Conservation (phyloP, 2,329 filamentous ascomycete genomes). For the Fonsecaea monophora region DNA sequence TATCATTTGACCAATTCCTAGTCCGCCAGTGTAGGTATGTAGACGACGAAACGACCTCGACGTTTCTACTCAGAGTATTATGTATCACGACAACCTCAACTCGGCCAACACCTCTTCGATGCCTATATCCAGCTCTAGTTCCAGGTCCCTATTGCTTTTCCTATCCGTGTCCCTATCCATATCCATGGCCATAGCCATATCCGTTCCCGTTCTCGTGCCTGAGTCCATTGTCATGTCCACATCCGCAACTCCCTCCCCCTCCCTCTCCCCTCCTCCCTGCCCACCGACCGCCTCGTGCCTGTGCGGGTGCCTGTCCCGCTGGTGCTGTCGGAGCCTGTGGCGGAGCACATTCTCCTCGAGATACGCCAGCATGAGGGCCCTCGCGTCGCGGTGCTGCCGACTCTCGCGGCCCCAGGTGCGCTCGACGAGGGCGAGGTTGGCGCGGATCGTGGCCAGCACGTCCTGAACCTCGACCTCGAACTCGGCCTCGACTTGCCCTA, state of each 20-base stretch:
- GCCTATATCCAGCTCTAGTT: not conserved
- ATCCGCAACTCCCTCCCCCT: not conserved
- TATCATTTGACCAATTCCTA: too few species aligned
- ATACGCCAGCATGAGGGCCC: constrained; percentile 36
- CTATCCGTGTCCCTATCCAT: not conserved
- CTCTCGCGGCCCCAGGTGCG: constrained; percentile 35
- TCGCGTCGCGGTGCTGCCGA: constrained; percentile 33
- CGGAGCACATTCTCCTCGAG: constrained; percentile 33
- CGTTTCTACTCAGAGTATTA: not conserved
- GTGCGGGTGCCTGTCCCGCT: too few species aligned
- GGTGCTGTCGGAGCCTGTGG: not conserved
- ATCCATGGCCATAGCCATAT: not conserved
- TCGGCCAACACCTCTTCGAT: constrained; percentile 26
- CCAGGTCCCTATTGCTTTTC: not conserved
- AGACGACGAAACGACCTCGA: too few species aligned
- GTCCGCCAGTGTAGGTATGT: too few species aligned
- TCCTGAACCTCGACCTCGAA: constrained; percentile 13
- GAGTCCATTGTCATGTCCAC: not conserved
- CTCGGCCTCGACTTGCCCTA: too few species aligned
- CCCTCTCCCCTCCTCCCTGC: not conserved
- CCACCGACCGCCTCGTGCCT: constrained; percentile 14
- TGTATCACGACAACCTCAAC: constrained; percentile 16
- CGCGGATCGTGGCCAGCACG: constrained; percentile 36
- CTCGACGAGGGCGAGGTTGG: constrained; percentile 34
- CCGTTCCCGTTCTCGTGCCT: not conserved